A percentile compares a stretch with the other conserved stretches of the same genome.
Conservation (phyloP, 2,329 filamentous ascomycete species). For the Apiospora koreana region DNA sequence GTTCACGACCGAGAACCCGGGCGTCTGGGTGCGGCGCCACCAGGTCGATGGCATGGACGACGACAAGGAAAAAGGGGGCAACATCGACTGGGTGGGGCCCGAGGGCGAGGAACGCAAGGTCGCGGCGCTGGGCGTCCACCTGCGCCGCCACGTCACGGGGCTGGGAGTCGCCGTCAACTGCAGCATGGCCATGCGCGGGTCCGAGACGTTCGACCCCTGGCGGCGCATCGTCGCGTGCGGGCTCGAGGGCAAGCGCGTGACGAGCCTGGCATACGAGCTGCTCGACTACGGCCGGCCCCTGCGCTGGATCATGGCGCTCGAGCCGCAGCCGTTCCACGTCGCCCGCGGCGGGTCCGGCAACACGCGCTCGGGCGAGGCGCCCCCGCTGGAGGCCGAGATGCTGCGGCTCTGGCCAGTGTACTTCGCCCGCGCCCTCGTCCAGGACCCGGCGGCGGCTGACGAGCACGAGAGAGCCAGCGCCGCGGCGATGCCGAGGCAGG, state of each 20-base stretch:
- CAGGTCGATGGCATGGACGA: slow-evolving; percentile 8
- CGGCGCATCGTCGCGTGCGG: slow-evolving; percentile 87
- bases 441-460: no score
- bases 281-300: slow-evolving; percentile 14
- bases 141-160: slow-evolving; percentile 78
- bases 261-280: slow-evolving; percentile 66
- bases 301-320: slow-evolving; percentile 18
- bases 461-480: no score
- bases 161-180: slow-evolving; percentile 84
- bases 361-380: not conserved
- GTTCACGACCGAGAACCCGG: slow-evolving; percentile 69
- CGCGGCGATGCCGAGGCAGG: no score
- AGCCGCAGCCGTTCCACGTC: not conserved
- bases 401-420: not conserved
- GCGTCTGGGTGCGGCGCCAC: slow-evolving; percentile 69
- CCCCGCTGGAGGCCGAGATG: not conserved
- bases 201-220: slow-evolving; percentile 51
- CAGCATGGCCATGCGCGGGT: slow-evolving; percentile 53
- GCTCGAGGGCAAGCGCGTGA: slow-evolving; percentile 74
- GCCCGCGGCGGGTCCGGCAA: not conserved
- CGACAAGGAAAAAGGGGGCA: slow-evolving; percentile 17
- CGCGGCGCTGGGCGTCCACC: slow-evolving; percentile 88
- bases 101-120: slow-evolving; percentile 66
- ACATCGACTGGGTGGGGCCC: slow-evolving; percentile 13
- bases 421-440: not conserved